phyloP scores from a whole-genome alignment of 768 basidiomycete species.

The Termitomyces sp. region DNA sequence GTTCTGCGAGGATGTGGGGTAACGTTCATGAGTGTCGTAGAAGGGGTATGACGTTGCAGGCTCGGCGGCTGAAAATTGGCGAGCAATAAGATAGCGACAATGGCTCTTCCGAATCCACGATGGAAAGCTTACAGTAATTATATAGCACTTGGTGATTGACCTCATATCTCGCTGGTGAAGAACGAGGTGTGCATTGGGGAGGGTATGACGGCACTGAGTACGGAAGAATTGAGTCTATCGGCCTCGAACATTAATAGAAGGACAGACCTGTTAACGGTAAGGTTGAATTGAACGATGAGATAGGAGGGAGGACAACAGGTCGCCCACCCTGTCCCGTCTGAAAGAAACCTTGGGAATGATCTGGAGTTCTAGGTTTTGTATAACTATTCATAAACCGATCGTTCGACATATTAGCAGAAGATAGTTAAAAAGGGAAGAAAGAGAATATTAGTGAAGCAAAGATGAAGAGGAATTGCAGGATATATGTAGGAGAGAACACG shows the following conservation, averaged over 20 bases:
- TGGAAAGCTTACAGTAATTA: constrained; percentile 33
- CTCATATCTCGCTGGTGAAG: constrained; percentile 56
- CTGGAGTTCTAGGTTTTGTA: constrained; percentile 66
- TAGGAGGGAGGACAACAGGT: constrained; percentile 82
- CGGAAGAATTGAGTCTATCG: constrained; percentile 53
- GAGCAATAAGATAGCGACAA: constrained; percentile 29
- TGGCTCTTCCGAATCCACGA: constrained; percentile 10
- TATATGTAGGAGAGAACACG: constrained; percentile 38
- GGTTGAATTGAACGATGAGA: constrained; percentile 81
- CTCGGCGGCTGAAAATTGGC: constrained; percentile 35
- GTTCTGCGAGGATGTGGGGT: constrained; percentile 39
- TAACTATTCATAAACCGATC: constrained; percentile 61
- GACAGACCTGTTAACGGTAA: constrained; percentile 89
- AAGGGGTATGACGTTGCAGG: constrained; percentile 39
- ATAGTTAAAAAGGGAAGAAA: constrained; percentile 49
- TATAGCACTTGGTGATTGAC: constrained; percentile 45
- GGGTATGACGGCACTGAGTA: constrained; percentile 57
- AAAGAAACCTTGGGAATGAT: constrained; percentile 66
- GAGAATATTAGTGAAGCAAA: constrained; percentile 50
- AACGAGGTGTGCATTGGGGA: constrained; percentile 56
- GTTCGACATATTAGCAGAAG: constrained; percentile 66
- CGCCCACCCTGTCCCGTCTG: constrained; percentile 84
- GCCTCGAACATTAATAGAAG: constrained; percentile 43
- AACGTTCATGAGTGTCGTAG: constrained; percentile 58
- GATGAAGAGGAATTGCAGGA: constrained; percentile 37